Conservation (phyloP, 2,329 filamentous ascomycete genomes). For the Paraconiothyrium sp. region DNA sequence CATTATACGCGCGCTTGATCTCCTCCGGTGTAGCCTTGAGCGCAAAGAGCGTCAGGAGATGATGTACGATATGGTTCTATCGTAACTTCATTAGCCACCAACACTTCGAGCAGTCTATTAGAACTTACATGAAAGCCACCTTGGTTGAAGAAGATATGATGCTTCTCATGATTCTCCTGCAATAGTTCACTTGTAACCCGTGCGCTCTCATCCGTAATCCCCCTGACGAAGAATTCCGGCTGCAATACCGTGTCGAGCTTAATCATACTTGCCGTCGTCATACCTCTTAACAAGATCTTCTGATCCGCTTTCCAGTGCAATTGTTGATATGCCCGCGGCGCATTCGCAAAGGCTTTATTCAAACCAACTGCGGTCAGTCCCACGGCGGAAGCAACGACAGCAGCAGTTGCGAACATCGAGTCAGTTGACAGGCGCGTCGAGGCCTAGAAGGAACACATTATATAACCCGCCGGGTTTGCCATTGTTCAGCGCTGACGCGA, state of each 20-base stretch:
- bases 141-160: slow-evolving; percentile 84
- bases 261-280: slow-evolving; percentile 45
- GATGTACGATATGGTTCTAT: slow-evolving; percentile 79
- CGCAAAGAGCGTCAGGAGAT: slow-evolving; percentile 78
- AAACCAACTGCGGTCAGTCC: slow-evolving; percentile 10
- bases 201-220: slow-evolving; percentile 67
- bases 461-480: background rate
- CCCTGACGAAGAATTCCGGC: slow-evolving; percentile 58
- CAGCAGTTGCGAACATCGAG: slow-evolving; percentile 20
- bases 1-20: slow-evolving; percentile 71
- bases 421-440: background rate
- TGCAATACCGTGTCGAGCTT: slow-evolving; percentile 55
- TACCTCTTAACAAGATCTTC: slow-evolving; percentile 25
- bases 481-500: background rate
- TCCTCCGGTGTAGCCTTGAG: slow-evolving; percentile 71
- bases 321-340: slow-evolving; percentile 10
- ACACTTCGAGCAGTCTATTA: background rate
- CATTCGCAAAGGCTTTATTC: slow-evolving; percentile 5
- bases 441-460: slow-evolving; percentile 5
- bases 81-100: background rate
- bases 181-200: slow-evolving; percentile 72
- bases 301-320: slow-evolving; percentile 11
- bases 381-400: slow-evolving; percentile 10
- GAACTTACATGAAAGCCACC: slow-evolving; percentile 72
- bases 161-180: slow-evolving; percentile 76